Evolutionary conservation across 352 stramenopile species (phyloP).

Genomic region (Globisporangium barbulae): DNA sequence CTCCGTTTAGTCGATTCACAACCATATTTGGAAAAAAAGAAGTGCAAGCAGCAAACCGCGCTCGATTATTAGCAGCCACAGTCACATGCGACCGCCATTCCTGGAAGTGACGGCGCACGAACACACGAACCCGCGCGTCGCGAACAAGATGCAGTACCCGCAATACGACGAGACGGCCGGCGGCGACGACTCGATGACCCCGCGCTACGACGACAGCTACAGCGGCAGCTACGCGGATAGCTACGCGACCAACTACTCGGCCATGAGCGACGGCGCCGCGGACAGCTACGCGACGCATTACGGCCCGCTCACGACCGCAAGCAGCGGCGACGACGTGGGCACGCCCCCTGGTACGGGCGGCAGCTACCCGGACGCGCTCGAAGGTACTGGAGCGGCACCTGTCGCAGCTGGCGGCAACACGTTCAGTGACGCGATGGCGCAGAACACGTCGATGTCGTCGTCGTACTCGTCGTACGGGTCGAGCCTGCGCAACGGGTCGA

Average conservation of each 20-base stretch:
- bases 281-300: conserved; percentile 20
- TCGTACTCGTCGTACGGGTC: conserved; percentile 3
- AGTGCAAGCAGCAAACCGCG: not conserved
- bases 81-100: not conserved
- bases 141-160: not conserved
- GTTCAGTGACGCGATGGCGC: conserved; percentile 12
- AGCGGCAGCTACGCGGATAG: conserved; percentile 10
- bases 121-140: not conserved
- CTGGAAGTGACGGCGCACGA: not conserved
- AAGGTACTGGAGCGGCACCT: not conserved
- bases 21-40: not conserved
- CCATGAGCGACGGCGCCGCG: conserved; percentile 11
- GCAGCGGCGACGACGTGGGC: conserved; percentile 10
- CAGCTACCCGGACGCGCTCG: not conserved
- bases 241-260: conserved; percentile 15
- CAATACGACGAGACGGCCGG: not conserved
- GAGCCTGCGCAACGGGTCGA: conserved; percentile 3
- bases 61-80: conserved; percentile 8
- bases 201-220: conserved; percentile 17
- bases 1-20: not conserved
- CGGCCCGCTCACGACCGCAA: conserved; percentile 8
- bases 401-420: not conserved
- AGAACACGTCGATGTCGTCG: conserved; percentile 4
- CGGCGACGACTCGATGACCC: conserved; percentile 9
- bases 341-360: conserved; percentile 13